Percentiles rank a stretch among this genome's conserved stretches.
phyloP scores from a whole-genome alignment of 2,329 filamentous ascomycete species.

The Penicillium frequentans region DNA sequence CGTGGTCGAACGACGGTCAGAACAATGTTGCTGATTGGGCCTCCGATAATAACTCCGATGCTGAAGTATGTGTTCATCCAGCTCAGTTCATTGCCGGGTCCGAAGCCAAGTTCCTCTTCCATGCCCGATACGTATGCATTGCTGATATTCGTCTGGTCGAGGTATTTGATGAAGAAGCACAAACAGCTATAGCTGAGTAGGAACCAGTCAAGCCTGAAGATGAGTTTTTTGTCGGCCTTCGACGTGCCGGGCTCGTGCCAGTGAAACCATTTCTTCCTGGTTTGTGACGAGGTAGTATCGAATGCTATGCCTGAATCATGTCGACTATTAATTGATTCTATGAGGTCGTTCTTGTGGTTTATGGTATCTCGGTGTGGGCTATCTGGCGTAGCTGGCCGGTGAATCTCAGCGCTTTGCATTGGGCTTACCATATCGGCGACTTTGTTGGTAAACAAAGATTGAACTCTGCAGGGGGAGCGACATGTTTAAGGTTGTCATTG shows the following conservation, averaged over 20 bases:
- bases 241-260: slow-evolving; percentile 47
- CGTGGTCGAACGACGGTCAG: slow-evolving; percentile 44
- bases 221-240: slow-evolving; percentile 44
- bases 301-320: neutral
- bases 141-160: slow-evolving; percentile 48
- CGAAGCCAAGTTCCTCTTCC: slow-evolving; percentile 48
- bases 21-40: slow-evolving; percentile 20
- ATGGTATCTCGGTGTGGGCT: neutral
- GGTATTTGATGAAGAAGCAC: slow-evolving; percentile 47
- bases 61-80: slow-evolving; percentile 51
- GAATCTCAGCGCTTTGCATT: neutral
- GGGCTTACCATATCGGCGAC: neutral
- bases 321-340: neutral
- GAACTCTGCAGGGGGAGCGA: neutral
- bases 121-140: slow-evolving; percentile 53
- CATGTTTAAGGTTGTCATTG: neutral
- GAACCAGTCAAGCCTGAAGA: slow-evolving; percentile 51
- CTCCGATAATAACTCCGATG: slow-evolving; percentile 43
- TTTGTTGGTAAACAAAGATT: neutral
- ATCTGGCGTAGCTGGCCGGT: neutral
- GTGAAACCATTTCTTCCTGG: slow-evolving; percentile 5
- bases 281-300: neutral
- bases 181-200: slow-evolving; percentile 46
- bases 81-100: slow-evolving; percentile 30
- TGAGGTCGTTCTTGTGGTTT: neutral